Conservation (phyloP, 345 rosid genomes). For the Pistacia integerrima region DNA sequence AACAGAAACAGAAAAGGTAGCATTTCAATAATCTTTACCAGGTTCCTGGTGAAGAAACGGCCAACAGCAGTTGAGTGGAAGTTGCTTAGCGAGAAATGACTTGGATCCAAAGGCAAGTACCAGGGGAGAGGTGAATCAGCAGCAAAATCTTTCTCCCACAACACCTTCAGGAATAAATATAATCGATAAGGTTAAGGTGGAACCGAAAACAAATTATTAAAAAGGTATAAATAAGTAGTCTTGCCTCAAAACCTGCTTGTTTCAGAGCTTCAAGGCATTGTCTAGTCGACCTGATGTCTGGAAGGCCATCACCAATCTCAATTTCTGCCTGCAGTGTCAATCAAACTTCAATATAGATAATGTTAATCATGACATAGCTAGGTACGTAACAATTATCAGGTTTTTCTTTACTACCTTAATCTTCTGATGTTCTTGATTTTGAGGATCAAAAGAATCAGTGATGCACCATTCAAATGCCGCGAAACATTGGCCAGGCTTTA, state of each 20-base stretch:
- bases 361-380: background rate
- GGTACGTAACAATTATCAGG: background rate
- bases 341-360: background rate
- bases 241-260: conserved; percentile 91
- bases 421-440: conserved; percentile 67
- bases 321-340: conserved; percentile 62
- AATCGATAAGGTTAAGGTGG: background rate
- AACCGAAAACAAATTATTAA: background rate
- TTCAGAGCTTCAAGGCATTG: conserved; percentile 87
- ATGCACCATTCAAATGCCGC: conserved; percentile 98
- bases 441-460: conserved; percentile 87
- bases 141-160: conserved; percentile 87
- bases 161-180: conserved; percentile 39
- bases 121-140: conserved; percentile 69
- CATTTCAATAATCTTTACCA: conserved; percentile 52
- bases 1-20: background rate
- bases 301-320: conserved; percentile 96
- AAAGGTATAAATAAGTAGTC: conserved; percentile 9
- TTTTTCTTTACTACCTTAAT: conserved; percentile 57
- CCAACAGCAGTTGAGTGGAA: conserved; percentile 81
- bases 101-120: conserved; percentile 84
- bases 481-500: conserved; percentile 94
- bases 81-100: conserved; percentile 70
- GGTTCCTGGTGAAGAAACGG: conserved; percentile 70
- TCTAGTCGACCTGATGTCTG: conserved; percentile 77